phyloP scores from a whole-genome alignment of 257 asterid species.

The Lycium barbarum region DNA sequence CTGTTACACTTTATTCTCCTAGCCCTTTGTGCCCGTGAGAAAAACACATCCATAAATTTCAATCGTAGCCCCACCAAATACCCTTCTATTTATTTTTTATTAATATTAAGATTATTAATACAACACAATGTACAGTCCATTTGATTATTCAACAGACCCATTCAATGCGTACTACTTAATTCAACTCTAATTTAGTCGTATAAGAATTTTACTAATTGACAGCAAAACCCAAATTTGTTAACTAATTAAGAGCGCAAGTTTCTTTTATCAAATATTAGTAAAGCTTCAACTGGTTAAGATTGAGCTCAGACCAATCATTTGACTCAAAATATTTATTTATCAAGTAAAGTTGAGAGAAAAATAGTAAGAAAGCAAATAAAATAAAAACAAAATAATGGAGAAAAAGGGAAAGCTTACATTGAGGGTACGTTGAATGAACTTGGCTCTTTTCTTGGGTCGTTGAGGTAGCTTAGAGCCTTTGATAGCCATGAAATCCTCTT shows the following conservation, averaged over 20 bases:
- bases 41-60: neutral
- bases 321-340: neutral
- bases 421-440: constrained; percentile 82
- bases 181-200: too few species aligned
- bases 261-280: neutral
- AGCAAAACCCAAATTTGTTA: neutral
- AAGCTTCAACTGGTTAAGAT: neutral
- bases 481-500: constrained; percentile 87
- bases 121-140: neutral
- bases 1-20: neutral
- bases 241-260: neutral
- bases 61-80: constrained; percentile 21
- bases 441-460: constrained; percentile 93
- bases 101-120: neutral
- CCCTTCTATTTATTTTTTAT: neutral
- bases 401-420: constrained; percentile 60
- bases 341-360: neutral
- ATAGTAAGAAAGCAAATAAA: neutral
- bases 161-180: neutral
- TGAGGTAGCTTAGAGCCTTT: constrained; percentile 96
- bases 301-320: neutral
- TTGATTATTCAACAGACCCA: neutral
- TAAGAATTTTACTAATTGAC: neutral
- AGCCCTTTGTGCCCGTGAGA: constrained; percentile 5
- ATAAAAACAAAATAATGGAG: neutral